A percentile compares a stretch with the other conserved stretches of the same genome.
Evolutionary conservation across 352 stramenopile species (phyloP).

Genomic region (Globisporangium carolinianum): DNA sequence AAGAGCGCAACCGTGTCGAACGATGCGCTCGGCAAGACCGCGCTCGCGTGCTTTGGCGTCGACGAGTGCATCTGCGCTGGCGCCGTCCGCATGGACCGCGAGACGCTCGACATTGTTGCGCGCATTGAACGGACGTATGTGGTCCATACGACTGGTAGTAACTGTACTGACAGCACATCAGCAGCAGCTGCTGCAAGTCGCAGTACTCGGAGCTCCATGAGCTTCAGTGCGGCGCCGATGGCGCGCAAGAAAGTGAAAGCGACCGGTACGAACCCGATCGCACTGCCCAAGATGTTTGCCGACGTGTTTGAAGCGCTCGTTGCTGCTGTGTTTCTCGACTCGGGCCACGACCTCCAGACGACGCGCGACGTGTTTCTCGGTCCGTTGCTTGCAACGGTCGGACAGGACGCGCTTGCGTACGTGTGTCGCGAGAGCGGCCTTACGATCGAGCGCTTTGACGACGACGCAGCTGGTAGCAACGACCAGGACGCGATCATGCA

Average conservation of each 20-base stretch:
- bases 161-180: not conserved
- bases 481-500: constrained; percentile 19
- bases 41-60: constrained; percentile 67
- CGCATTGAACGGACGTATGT: constrained; percentile 47
- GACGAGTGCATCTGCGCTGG: constrained; percentile 75
- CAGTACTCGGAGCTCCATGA: not conserved
- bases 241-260: constrained; percentile 13
- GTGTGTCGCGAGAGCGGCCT: constrained; percentile 72
- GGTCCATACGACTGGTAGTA: not conserved
- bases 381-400: constrained; percentile 63
- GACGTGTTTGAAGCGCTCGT: constrained; percentile 87
- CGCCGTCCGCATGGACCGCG: constrained; percentile 53
- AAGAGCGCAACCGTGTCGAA: constrained; percentile 85
- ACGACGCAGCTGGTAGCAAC: constrained; percentile 9
- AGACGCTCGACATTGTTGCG: constrained; percentile 46
- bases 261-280: constrained; percentile 26
- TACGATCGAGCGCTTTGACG: constrained; percentile 16
- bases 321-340: constrained; percentile 83
- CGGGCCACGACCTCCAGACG: constrained; percentile 51
- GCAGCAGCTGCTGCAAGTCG: not conserved
- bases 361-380: constrained; percentile 82
- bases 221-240: constrained; percentile 1
- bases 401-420: constrained; percentile 59
- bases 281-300: constrained; percentile 80
- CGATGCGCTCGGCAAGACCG: constrained; percentile 78